Percentiles rank a stretch among this genome's conserved stretches.
phyloP scores from a whole-genome alignment of 176 grass and related monocot species.

The Rhipidocladum racemiflorum region DNA sequence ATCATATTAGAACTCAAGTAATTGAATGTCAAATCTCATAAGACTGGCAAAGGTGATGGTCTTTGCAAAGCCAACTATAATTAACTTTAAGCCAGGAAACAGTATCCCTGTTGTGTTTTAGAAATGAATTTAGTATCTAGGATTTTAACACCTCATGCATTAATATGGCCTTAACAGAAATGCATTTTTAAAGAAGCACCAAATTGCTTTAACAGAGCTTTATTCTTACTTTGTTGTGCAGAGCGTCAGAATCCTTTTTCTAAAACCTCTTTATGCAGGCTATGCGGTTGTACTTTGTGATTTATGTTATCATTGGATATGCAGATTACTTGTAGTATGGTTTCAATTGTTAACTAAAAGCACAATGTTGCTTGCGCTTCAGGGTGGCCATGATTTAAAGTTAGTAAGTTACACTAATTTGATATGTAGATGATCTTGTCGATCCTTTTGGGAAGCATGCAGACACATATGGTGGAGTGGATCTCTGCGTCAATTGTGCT shows the following conservation, averaged over 20 bases:
- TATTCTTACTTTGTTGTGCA: not conserved
- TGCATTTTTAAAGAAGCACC: not conserved
- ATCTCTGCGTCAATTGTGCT: slow-evolving; percentile 94
- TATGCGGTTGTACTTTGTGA: not conserved
- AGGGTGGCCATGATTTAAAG: slow-evolving; percentile 20
- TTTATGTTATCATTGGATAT: slow-evolving; percentile 13
- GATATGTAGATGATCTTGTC: slow-evolving; percentile 65
- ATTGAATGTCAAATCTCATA: too few relatives aligned
- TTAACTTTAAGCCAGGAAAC: not conserved
- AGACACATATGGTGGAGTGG: slow-evolving; percentile 67
- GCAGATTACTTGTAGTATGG: not conserved
- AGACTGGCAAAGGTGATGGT: not conserved
- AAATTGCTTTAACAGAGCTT: not conserved
- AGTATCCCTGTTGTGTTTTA: not conserved
- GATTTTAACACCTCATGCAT: not conserved
- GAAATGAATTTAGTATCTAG: not conserved
- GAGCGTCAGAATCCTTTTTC: not conserved
- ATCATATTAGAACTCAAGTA: too few relatives aligned
- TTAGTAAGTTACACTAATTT: slow-evolving; percentile 38
- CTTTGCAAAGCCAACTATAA: not conserved
- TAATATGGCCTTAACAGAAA: not conserved
- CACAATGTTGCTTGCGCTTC: not conserved
- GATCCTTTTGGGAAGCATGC: slow-evolving; percentile 83
- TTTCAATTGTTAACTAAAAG: slow-evolving; percentile 25
- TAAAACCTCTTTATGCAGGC: not conserved